phyloP scores from a whole-genome alignment of 2,329 filamentous ascomycete genomes.

The Boeremia lycopersici region DNA sequence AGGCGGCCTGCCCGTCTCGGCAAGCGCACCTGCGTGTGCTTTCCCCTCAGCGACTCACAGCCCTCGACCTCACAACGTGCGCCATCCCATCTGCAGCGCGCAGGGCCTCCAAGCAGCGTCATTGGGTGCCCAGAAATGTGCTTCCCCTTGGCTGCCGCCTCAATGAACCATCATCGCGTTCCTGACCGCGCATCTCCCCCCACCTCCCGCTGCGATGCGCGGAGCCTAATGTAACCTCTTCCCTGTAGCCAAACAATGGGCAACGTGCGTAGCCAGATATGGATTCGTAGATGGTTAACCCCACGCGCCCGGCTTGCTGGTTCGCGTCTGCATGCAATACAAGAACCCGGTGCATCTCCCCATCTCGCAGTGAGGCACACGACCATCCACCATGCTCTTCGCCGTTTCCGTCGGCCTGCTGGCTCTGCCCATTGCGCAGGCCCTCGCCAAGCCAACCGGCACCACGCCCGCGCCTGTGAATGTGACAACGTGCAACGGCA shows the following conservation, averaged over 20 bases:
- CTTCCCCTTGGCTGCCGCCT: background rate
- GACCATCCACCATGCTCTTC: slow-evolving; percentile 29
- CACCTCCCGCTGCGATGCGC: slow-evolving; percentile 12
- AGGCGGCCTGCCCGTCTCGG: slow-evolving; percentile 17
- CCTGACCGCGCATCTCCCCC: slow-evolving; percentile 14
- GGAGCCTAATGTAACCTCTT: slow-evolving; percentile 1
- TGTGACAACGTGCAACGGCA: slow-evolving; percentile 62
- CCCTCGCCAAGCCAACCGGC: slow-evolving; percentile 25
- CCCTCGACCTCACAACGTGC: slow-evolving; percentile 21
- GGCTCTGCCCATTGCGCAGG: slow-evolving; percentile 22
- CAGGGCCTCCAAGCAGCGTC: background rate
- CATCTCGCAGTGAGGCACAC: slow-evolving; percentile 4
- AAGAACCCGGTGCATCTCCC: background rate
- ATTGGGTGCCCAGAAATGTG: slow-evolving; percentile 6
- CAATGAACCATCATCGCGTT: slow-evolving; percentile 13
- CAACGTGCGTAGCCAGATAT: slow-evolving; percentile 19
- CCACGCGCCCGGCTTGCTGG: slow-evolving; percentile 9
- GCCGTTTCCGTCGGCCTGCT: slow-evolving; percentile 22
- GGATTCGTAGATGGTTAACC: background rate
- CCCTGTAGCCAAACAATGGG: slow-evolving; percentile 22
- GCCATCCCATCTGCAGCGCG: background rate
- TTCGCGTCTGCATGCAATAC: slow-evolving; percentile 20
- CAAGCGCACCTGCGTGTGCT: slow-evolving; percentile 5
- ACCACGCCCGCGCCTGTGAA: slow-evolving; percentile 24
- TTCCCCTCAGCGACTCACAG: slow-evolving; percentile 25